Percentiles rank a stretch among this genome's conserved stretches.
phyloP scores from a whole-genome alignment of 345 rosid species.

The Nephelium lappaceum region DNA sequence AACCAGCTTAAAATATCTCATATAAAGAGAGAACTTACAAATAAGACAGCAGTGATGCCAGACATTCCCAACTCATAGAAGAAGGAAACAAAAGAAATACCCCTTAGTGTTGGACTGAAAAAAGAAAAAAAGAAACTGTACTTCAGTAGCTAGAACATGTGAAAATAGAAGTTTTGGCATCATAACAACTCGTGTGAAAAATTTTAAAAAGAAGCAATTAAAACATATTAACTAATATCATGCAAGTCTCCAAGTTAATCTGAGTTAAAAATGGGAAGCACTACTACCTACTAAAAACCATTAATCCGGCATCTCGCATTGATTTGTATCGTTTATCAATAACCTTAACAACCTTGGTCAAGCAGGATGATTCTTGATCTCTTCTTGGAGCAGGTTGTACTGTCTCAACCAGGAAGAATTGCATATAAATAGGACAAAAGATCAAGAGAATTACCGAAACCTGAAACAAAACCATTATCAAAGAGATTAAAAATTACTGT shows the following conservation, averaged over 20 bases:
- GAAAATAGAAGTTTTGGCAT: neutral
- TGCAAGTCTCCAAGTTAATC: neutral
- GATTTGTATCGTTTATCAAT: conserved; percentile 34
- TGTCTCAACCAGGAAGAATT: conserved; percentile 49
- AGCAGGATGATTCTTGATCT: conserved; percentile 38
- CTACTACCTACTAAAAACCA: conserved; percentile 42
- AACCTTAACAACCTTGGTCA: conserved; percentile 30
- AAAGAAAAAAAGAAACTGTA: conserved; percentile 24
- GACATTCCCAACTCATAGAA: conserved; percentile 64
- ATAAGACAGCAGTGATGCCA: conserved; percentile 47
- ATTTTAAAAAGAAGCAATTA: neutral
- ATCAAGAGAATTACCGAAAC: conserved; percentile 52
- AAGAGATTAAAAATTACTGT: neutral
- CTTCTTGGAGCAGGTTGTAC: conserved; percentile 25
- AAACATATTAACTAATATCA: too few relatives aligned
- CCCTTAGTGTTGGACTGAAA: conserved; percentile 51
- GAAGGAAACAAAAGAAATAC: conserved; percentile 52
- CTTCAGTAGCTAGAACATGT: too few relatives aligned
- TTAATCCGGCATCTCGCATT: conserved; percentile 49
- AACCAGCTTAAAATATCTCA: neutral
- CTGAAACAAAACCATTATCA: conserved; percentile 27
- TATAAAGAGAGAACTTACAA: conserved; percentile 32
- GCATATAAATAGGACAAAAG: conserved; percentile 45
- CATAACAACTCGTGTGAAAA: neutral
- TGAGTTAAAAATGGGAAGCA: neutral